Percentiles rank a stretch among this genome's conserved stretches.
Conservation (phyloP, 75 land plant genomes). For the Pinus tabuliformis region DNA sequence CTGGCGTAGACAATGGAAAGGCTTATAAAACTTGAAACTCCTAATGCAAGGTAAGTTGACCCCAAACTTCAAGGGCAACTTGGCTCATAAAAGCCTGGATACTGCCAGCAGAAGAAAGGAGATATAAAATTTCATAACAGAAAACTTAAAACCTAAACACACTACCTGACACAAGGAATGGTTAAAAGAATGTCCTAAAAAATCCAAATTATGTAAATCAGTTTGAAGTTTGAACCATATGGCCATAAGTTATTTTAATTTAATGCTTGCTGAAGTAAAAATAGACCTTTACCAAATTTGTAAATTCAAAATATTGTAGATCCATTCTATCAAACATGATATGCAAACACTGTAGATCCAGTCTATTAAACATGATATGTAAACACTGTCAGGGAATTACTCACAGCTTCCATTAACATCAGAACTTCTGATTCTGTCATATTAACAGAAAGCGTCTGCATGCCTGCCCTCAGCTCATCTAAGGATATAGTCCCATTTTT, state of each 20-base stretch:
- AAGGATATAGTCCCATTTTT: constrained; percentile 51
- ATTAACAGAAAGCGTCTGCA: constrained; percentile 34
- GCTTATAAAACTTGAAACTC: too few relatives aligned
- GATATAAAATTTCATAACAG: too few relatives aligned
- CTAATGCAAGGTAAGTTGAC: too few relatives aligned
- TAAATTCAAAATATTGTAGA: background rate
- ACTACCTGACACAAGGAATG: background rate
- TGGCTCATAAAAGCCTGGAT: too few relatives aligned
- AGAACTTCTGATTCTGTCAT: constrained; percentile 47
- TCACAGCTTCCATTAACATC: constrained; percentile 66
- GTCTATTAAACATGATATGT: background rate
- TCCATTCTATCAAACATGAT: background rate
- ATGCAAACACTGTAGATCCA: background rate
- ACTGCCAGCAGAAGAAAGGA: too few relatives aligned
- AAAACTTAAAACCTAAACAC: too few relatives aligned
- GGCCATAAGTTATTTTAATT: background rate
- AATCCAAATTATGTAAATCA: background rate
- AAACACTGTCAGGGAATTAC: constrained; percentile 8
- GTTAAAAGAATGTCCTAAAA: background rate
- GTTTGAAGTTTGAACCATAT: background rate
- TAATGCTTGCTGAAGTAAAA: background rate
- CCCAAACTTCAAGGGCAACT: too few relatives aligned
- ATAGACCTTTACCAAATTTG: background rate
- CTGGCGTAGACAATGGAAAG: too few relatives aligned
- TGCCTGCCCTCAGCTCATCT: constrained; percentile 57